phyloP scores from a whole-genome alignment of 768 basidiomycete species.

The Tricholoma furcatifolium region DNA sequence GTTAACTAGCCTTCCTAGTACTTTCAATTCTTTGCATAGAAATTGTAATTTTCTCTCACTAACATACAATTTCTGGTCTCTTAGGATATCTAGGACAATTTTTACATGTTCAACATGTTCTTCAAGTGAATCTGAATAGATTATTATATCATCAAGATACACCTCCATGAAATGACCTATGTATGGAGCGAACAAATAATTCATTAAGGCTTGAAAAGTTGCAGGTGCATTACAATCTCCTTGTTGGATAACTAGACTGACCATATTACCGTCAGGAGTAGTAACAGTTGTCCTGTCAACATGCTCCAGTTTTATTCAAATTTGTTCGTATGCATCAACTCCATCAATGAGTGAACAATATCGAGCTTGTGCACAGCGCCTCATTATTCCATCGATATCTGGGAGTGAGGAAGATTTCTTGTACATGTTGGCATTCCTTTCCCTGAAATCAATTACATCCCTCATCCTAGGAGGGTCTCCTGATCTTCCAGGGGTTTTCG shows the following conservation, averaged over 20 bases:
- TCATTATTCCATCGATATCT: conserved; percentile 4
- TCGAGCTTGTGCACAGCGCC: conserved; percentile 12
- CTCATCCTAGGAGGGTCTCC: background rate
- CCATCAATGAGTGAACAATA: conserved; percentile 30
- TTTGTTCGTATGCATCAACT: conserved; percentile 37
- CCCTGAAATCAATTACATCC: conserved; percentile 30
- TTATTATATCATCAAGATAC: no score
- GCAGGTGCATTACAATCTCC: no score
- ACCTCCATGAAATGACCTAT: no score
- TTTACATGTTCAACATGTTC: no score
- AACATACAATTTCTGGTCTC: no score
- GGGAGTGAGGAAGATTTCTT: conserved; percentile 26
- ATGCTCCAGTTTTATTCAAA: conserved; percentile 21
- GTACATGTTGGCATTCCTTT: conserved; percentile 33
- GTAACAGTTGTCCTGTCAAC: conserved; percentile 17
- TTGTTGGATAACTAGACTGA: no score
- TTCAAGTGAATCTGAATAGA: no score
- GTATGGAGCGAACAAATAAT: no score
- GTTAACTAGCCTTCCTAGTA: conserved; percentile 27
- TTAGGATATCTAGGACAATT: no score
- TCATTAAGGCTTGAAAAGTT: no score
- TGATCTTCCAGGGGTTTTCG: conserved; percentile 8
- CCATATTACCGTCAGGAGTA: conserved; percentile 25
- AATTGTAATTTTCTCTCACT: no score
- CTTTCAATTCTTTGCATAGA: no score